Base-by-base conservation (phyloP, 345 rosid species). In the Eutrema heterophyllum region DNA sequence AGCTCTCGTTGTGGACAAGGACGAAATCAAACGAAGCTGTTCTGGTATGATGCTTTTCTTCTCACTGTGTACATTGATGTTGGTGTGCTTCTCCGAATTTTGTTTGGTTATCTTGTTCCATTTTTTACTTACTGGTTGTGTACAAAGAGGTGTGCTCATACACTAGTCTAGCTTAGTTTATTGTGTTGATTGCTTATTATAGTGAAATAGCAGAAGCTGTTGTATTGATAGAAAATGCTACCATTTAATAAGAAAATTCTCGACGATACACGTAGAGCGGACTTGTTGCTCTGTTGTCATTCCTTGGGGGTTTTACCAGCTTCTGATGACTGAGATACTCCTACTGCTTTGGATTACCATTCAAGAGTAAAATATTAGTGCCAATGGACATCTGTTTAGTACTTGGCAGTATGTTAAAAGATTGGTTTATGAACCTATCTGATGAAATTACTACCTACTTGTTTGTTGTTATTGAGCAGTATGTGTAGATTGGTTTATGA, bases 1-100 rank as follows among this genome's bases (percentile, higher is more conserved):
- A 86, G 79, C 85, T 93, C 63, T 88, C 98, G 2, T 81, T 93
- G 41, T 93, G 98, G 98, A 93, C 97, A 2, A 91, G 82, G 82
- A 86, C 89, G 3, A 94, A 96, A 30, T 55, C 97, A 0, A 93
- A 93, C 69, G 98, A 93, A 88, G 96, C 98, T 80, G 87, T 76
- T 15, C 93, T 89, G 98, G 98, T 91, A 55, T 52, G 16, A 57
- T 53, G 44, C 55, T 73, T 50, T 0, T 30, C 27, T 64, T 39
- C 16, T 71, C 68, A 10, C 52, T 15, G 14, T 67, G 16, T 40
- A 4, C 32, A 29, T 73, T 67, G 45, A 5, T 39, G n/a, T 30
- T 62, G 9, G 7, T 70, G 7, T 59, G 14, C 11, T 29, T 30
- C 6, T 59, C 29, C 2, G 70, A 30, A 7, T 33, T 55, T 12